Evolutionary conservation across 2,329 filamentous ascomycete species (phyloP), one percentile per base, ranked within the genome.

Genomic region (Boeremia lycopersici): DNA sequence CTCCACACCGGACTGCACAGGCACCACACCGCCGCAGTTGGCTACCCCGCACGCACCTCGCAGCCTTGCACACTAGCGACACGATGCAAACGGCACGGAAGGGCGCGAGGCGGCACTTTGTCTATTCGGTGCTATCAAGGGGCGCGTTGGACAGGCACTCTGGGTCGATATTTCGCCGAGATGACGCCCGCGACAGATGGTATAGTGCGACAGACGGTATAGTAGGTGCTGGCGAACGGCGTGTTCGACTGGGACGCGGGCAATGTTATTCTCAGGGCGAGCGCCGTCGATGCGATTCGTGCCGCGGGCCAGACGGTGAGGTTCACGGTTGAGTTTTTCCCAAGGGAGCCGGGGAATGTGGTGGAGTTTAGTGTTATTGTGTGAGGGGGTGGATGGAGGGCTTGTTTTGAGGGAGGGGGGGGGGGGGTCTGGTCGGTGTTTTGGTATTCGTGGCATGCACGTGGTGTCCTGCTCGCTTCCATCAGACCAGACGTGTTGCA

Each of bases 301-400:
- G 67, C 73, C 3, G 75, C 76, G 1, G 78, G 77, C 0, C 69
- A 79, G 63, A 69, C 71, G 4, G 78, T 79, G 0, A 77, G 74
- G 0, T 81, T 86, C 49, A 82, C 76, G 0, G 79, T 84, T 56
- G 84, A 85, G 69, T 84, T 84, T 60, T 85, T 78, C 62, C 83
- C 82, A 0, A 71, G 83, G 12, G 78, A 79, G 10, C 66, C 69
- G 6, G 79, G 77, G 25, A 85, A 85, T 68, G 69, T 68, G 0
- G 74, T 79, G 6, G 79, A 82, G 46, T 83, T 80, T 52, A 83
- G 77, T 3, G 66, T 83, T 50, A 78, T 70, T 11, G 74, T 79
- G 6, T 68, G 10, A 25, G 19, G 12, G 11, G 19, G 11, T 12
- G 19, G 10, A 2, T 8, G 25, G 35, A 39, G 11, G 8, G 7